Percentiles rank a stretch among this genome's conserved stretches.
phyloP scores from a whole-genome alignment of 352 stramenopile genomes.

The Aphanomyces cochlioides region DNA sequence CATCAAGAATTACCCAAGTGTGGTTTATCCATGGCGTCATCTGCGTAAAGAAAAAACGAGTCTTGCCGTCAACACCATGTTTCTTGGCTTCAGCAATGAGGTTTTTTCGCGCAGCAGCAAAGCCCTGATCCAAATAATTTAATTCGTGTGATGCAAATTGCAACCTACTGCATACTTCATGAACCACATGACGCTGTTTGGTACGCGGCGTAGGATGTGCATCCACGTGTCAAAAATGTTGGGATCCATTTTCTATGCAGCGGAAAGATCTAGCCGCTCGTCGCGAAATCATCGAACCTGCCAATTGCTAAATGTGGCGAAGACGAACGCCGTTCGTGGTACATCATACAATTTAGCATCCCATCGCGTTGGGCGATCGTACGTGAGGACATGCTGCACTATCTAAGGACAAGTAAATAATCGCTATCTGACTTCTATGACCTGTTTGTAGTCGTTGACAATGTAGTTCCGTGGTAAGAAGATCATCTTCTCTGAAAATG shows the following conservation, averaged over 20 bases:
- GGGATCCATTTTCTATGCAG: slow-evolving; percentile 69
- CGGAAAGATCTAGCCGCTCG: not conserved
- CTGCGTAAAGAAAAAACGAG: slow-evolving; percentile 53
- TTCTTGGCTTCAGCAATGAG: slow-evolving; percentile 50
- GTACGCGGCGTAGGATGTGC: slow-evolving; percentile 65
- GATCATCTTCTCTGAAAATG: slow-evolving; percentile 76
- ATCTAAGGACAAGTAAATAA: slow-evolving; percentile 6
- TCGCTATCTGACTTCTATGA: slow-evolving; percentile 46
- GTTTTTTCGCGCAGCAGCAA: slow-evolving; percentile 45
- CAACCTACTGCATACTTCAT: slow-evolving; percentile 43
- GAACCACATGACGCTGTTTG: slow-evolving; percentile 70
- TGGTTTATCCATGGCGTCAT: slow-evolving; percentile 75
- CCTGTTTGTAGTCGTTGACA: slow-evolving; percentile 78
- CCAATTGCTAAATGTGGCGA: slow-evolving; percentile 84
- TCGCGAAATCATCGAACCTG: slow-evolving; percentile 37
- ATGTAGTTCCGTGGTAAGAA: slow-evolving; percentile 73
- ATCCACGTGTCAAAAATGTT: slow-evolving; percentile 72
- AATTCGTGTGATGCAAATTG: not conserved
- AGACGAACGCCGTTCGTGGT: slow-evolving; percentile 42
- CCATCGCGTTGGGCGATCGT: not conserved
- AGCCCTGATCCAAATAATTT: slow-evolving; percentile 31
- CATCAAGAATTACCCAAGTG: slow-evolving; percentile 33
- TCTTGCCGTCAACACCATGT: slow-evolving; percentile 48
- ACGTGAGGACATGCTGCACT: slow-evolving; percentile 27
- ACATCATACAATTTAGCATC: slow-evolving; percentile 11